phyloP scores from a whole-genome alignment of 225 moss, liverwort and hornwort genomes.

The Sphagnum contortum region DNA sequence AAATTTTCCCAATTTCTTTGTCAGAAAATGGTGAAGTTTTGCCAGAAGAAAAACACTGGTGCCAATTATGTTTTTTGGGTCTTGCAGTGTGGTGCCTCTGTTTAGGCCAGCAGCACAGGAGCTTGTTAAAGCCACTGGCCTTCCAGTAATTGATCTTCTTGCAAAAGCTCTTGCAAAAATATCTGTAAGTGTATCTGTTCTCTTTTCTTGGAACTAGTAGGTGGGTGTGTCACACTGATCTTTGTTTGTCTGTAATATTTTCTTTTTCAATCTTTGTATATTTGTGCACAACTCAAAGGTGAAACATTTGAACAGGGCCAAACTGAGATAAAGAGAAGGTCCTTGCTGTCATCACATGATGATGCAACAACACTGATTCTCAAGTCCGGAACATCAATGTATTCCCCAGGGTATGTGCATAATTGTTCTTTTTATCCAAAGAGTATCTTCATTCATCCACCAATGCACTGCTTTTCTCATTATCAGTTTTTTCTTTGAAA shows the following conservation, averaged over 20 bases:
- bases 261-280: not conserved
- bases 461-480: no score
- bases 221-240: not conserved
- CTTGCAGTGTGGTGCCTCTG: slow-evolving; percentile 59
- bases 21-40: not conserved
- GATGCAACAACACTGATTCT: slow-evolving; percentile 69
- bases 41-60: no score
- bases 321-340: slow-evolving; percentile 70
- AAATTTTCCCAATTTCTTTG: not conserved
- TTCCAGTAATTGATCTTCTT: slow-evolving; percentile 56
- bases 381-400: slow-evolving; percentile 39
- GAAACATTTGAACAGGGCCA: slow-evolving; percentile 38
- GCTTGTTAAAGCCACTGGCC: slow-evolving; percentile 50
- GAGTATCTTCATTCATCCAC: no score
- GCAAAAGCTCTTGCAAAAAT: slow-evolving; percentile 87
- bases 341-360: slow-evolving; percentile 69
- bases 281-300: not conserved
- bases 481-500: no score
- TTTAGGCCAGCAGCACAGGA: slow-evolving; percentile 61
- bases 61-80: not conserved
- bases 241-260: not conserved
- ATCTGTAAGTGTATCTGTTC: slow-evolving; percentile 22
- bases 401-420: slow-evolving; percentile 47
- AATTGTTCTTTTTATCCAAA: not conserved
- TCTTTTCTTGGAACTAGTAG: no score